Evolutionary conservation across 306 rosid genomes (phyloP), one percentile per base, ranked within the genome.

Genomic region (Arachis stenosperma): DNA sequence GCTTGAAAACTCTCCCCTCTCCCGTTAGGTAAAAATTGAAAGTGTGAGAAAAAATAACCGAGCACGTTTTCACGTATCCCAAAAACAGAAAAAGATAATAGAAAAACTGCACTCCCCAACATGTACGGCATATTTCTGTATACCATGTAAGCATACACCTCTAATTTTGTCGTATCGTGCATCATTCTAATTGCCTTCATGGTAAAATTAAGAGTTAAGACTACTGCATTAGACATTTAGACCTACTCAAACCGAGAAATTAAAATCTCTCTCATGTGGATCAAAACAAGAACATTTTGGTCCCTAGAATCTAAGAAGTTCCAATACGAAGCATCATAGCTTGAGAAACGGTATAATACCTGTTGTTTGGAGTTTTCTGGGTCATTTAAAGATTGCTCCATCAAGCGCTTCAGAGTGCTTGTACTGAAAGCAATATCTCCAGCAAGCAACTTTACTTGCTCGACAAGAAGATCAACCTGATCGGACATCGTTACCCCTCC

Each of bases 361-460:
- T 95, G 99, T 66, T 75, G 74, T 88, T 87, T 91, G 29, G 88
- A 88, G 85, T 87, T 84, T 76, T 88, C 96, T 37, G 98, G 91
- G 40, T 95, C 93, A 82, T 88, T 87, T 57, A 78, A 76, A 47
- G 99, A 95, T 78, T 91, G 96, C 85, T 95, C 99, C 68, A 85
- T 85, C 86, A 95, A 79, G 69, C 99, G 99, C 81, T 91, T 95
- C 80, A 95, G 88, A 78, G 99, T 84, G 82, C 99, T 95, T 68
- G 99, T 90, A 79, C 90, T 83, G 65, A 95, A 92, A 37, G 99
- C 99, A 81, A 95, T 86, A 79, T 95, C 99, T 75, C 96, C 99
- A 69, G 98, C 93, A 61, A 95, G 98, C 99, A 91, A 86, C 89
- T 95, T 95, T 61, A 91, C 99, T 90, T 95, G 99, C 87, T 95